Evolutionary conservation across 306 rosid genomes (phyloP).

Genomic region (Quercus parvula): DNA sequence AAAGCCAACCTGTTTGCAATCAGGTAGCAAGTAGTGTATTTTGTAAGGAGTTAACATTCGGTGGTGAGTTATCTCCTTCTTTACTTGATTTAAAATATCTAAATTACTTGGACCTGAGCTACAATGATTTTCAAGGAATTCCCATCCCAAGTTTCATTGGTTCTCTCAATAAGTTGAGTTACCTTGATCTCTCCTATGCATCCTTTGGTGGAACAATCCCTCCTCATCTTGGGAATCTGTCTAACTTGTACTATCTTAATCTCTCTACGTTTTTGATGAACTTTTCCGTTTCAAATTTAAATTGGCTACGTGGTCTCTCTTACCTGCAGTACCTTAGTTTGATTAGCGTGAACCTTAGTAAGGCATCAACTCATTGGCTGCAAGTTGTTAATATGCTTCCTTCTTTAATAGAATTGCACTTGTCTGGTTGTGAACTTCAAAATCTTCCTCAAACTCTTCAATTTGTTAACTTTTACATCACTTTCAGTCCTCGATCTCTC

Average conservation of each 20-base stretch:
- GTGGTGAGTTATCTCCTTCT: conserved; percentile 24
- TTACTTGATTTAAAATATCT: conserved; percentile 1
- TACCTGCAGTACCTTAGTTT: neutral
- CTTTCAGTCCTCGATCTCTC: too few relatives aligned
- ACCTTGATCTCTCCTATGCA: conserved; percentile 14
- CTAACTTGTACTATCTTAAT: neutral
- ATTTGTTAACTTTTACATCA: too few relatives aligned
- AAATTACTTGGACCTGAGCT: conserved; percentile 16
- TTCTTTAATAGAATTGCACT: too few relatives aligned
- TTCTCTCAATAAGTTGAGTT: neutral
- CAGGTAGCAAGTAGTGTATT: too few relatives aligned
- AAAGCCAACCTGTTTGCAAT: neutral
- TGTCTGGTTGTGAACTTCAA: too few relatives aligned
- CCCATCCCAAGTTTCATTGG: too few relatives aligned
- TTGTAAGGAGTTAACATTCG: neutral
- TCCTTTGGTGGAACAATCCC: conserved; percentile 1
- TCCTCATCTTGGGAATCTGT: conserved; percentile 9
- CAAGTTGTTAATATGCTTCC: too few relatives aligned
- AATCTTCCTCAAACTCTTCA: too few relatives aligned
- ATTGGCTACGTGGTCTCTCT: neutral
- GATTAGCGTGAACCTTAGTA: too few relatives aligned
- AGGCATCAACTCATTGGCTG: too few relatives aligned
- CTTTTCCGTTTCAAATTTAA: too few relatives aligned
- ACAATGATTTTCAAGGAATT: conserved; percentile 11
- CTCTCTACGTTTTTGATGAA: too few relatives aligned